Conservation (phyloP, 2,329 filamentous ascomycete genomes). For the Sclerotinia borealis region DNA sequence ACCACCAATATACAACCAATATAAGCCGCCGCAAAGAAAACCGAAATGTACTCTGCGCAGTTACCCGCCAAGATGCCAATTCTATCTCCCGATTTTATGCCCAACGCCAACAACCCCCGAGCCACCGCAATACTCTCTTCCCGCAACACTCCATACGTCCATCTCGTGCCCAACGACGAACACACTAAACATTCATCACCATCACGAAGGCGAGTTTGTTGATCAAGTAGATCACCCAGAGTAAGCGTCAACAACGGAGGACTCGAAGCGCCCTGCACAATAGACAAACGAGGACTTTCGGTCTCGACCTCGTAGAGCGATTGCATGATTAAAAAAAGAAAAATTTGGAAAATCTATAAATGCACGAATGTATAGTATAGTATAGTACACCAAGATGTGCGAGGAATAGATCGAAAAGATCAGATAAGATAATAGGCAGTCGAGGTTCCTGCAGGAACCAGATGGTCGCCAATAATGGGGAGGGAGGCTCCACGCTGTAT, state of each 20-base stretch:
- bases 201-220: not conserved
- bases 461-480: not conserved
- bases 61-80: conserved; percentile 24
- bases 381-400: not conserved
- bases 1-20: conserved; percentile 67
- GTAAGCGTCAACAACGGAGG: conserved; percentile 5
- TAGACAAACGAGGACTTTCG: not conserved
- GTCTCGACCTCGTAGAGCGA: conserved; percentile 3
- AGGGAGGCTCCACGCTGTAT: not conserved
- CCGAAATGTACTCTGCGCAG: conserved; percentile 29
- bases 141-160: not conserved
- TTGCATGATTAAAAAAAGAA: conserved; percentile 6
- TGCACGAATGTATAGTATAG: not conserved
- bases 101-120: conserved; percentile 51
- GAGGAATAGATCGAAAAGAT: conserved; percentile 4
- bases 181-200: conserved; percentile 4
- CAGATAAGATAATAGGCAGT: conserved; percentile 11
- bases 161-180: conserved; percentile 5
- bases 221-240: conserved; percentile 9
- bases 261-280: conserved; percentile 7
- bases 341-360: not conserved
- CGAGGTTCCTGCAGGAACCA: not conserved
- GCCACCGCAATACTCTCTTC: conserved; percentile 33
- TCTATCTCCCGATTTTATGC: conserved; percentile 18
- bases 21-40: conserved; percentile 17